Percentiles rank a stretch among this genome's conserved stretches.
phyloP scores from a whole-genome alignment of 495 filamentous ascomycete genomes.

The Penicillium paradoxum region DNA sequence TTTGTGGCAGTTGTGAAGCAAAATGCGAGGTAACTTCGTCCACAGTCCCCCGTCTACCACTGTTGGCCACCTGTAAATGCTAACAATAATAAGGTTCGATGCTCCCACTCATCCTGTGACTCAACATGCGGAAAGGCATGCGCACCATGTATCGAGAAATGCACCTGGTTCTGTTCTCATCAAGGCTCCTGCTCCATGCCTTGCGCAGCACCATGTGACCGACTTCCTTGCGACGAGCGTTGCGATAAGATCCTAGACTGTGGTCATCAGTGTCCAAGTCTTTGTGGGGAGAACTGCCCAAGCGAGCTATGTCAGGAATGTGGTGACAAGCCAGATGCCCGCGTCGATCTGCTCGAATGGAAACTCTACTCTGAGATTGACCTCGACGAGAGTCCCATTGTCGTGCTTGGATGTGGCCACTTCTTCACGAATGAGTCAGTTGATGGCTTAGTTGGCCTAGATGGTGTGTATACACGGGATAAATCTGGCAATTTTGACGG shows the following conservation, averaged over 20 bases:
- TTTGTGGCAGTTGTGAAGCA: conserved; percentile 49
- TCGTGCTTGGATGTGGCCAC: conserved; percentile 8
- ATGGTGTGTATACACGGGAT: conserved; percentile 12
- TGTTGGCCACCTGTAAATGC: neutral
- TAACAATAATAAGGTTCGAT: conserved; percentile 4
- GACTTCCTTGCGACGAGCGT: conserved; percentile 53
- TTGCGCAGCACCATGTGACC: conserved; percentile 51
- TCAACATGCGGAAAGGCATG: conserved; percentile 52
- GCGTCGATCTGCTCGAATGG: conserved; percentile 3
- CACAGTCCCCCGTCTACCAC: conserved; percentile 20
- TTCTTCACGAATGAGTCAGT: conserved; percentile 13
- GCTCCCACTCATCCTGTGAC: conserved; percentile 8
- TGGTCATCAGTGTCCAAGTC: conserved; percentile 57
- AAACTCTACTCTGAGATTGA: conserved; percentile 8
- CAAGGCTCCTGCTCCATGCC: conserved; percentile 49
- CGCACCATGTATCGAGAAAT: conserved; percentile 54
- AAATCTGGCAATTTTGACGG: conserved; percentile 10
- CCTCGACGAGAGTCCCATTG: conserved; percentile 7
- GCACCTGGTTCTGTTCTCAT: conserved; percentile 51
- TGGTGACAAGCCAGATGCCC: conserved; percentile 5
- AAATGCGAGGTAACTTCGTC: conserved; percentile 44
- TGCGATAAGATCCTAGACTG: conserved; percentile 43
- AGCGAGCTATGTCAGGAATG: conserved; percentile 8
- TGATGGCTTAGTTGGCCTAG: conserved; percentile 12
- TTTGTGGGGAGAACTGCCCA: conserved; percentile 61